Percentiles rank a stretch among this genome's conserved stretches.
Evolutionary conservation across 2,329 filamentous ascomycete genomes (phyloP).

Genomic region (Cadophora gregata): DNA sequence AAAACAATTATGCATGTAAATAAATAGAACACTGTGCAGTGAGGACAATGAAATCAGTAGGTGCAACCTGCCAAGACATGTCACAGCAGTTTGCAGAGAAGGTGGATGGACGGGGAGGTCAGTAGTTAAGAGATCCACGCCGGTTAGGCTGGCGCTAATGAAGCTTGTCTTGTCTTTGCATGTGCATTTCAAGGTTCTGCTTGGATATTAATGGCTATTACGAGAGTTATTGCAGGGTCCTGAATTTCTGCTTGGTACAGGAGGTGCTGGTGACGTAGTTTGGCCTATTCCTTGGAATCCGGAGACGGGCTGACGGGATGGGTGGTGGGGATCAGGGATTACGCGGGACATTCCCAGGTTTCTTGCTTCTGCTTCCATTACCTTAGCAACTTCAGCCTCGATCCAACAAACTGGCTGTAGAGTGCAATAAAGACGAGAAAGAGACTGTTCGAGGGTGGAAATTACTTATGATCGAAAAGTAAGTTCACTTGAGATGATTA

Average conservation of each 20-base stretch:
- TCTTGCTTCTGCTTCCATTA: background rate
- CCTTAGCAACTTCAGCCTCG: too few relatives aligned
- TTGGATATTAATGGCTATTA: background rate
- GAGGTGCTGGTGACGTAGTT: constrained; percentile 8
- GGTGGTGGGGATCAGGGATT: background rate
- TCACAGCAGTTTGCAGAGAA: background rate
- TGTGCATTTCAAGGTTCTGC: constrained; percentile 7
- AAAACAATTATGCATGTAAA: too few relatives aligned
- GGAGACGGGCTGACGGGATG: background rate
- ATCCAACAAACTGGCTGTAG: too few relatives aligned
- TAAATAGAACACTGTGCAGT: background rate
- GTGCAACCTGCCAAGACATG: background rate
- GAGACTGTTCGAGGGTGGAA: background rate
- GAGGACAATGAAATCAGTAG: background rate
- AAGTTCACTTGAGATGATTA: background rate
- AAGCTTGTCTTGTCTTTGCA: constrained; percentile 6
- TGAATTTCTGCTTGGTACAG: background rate
- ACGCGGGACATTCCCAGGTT: constrained; percentile 1
- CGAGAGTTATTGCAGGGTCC: background rate
- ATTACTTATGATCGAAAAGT: background rate
- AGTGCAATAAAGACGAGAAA: background rate
- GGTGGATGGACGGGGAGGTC: background rate
- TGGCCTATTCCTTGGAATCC: constrained; percentile 7
- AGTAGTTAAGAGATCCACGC: background rate
- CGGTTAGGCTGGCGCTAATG: background rate